These are phyloP conservation scores for Tulasnella sp. DNA, from an alignment of 768 basidiomycete species.

Conservation along the genomic window DNA sequence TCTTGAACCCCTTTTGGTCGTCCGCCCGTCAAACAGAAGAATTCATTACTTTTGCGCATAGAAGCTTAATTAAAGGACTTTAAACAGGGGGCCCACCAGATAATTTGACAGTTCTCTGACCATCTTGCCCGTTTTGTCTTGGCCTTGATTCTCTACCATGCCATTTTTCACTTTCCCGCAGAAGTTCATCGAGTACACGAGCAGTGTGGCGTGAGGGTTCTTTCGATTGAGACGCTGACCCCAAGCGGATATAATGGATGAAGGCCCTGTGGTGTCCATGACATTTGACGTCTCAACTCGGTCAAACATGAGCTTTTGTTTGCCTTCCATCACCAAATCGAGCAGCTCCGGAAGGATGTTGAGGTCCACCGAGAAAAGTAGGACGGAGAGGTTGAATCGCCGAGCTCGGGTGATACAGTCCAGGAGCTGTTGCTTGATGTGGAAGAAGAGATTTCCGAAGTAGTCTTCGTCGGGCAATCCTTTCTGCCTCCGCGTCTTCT, in stretches of 20 bases:
- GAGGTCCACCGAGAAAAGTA: constrained; percentile 32
- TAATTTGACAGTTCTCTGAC: background rate
- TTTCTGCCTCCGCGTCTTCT: constrained; percentile 33
- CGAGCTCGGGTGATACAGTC: constrained; percentile 35
- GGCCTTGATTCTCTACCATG: background rate
- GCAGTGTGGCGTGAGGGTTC: constrained; percentile 31
- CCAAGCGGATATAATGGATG: constrained; percentile 34
- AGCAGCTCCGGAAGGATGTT: constrained; percentile 34
- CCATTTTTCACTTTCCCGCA: background rate
- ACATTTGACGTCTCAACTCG: constrained; percentile 47
- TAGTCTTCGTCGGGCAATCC: constrained; percentile 40
- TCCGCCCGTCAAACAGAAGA: background rate
- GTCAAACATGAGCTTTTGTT: constrained; percentile 33
- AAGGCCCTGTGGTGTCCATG: constrained; percentile 36
- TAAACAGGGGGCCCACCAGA: background rate
- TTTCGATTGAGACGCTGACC: constrained; percentile 32
- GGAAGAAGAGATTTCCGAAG: constrained; percentile 36
- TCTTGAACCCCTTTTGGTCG: background rate
- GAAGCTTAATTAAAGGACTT: background rate
- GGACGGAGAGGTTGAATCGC: constrained; percentile 33
- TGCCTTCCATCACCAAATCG: constrained; percentile 26
- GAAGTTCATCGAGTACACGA: constrained; percentile 44
- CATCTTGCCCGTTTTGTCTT: background rate
- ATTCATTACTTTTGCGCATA: background rate
- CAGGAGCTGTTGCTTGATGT: constrained; percentile 33